A percentile compares a stretch with the other conserved stretches of the same genome.
These are phyloP conservation scores for Xeromyces bisporus DNA, from an alignment of 495 filamentous ascomycete species.

Conservation along the genomic window DNA sequence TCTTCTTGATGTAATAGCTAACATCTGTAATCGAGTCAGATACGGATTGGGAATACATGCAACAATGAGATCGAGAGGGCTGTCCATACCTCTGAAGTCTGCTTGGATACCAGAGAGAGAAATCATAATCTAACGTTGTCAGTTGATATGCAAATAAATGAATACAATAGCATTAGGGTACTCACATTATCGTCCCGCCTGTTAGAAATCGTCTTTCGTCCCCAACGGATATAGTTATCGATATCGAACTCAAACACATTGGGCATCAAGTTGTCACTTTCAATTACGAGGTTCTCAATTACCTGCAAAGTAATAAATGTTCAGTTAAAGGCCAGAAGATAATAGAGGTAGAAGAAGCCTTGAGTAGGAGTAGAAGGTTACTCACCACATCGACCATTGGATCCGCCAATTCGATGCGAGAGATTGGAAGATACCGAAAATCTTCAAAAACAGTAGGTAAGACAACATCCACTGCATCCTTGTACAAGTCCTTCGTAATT, in stretches of 20 bases:
- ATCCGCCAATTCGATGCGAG: slow-evolving; percentile 86
- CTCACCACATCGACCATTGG: slow-evolving; percentile 54
- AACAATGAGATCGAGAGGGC: too few species aligned
- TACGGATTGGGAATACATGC: too few species aligned
- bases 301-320: slow-evolving; percentile 17
- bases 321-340: background rate
- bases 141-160: background rate
- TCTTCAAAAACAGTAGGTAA: slow-evolving; percentile 73
- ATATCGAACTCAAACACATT: slow-evolving; percentile 81
- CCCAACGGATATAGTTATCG: slow-evolving; percentile 94
- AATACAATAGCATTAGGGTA: background rate
- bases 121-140: slow-evolving; percentile 34
- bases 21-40: slow-evolving; percentile 38
- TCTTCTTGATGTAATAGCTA: slow-evolving; percentile 88
- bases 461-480: slow-evolving; percentile 76
- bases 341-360: background rate
- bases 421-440: slow-evolving; percentile 81
- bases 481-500: slow-evolving; percentile 85
- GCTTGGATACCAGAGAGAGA: slow-evolving; percentile 73
- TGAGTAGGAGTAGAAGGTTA: slow-evolving; percentile 3
- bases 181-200: slow-evolving; percentile 63
- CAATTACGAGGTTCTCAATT: slow-evolving; percentile 85
- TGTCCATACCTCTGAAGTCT: slow-evolving; percentile 13
- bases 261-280: slow-evolving; percentile 93
- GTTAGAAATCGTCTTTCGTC: slow-evolving; percentile 68